Percentiles rank a stretch among this genome's conserved stretches.
Conservation (phyloP, 1,139 yeast species). For the Candida glucosophila region DNA sequence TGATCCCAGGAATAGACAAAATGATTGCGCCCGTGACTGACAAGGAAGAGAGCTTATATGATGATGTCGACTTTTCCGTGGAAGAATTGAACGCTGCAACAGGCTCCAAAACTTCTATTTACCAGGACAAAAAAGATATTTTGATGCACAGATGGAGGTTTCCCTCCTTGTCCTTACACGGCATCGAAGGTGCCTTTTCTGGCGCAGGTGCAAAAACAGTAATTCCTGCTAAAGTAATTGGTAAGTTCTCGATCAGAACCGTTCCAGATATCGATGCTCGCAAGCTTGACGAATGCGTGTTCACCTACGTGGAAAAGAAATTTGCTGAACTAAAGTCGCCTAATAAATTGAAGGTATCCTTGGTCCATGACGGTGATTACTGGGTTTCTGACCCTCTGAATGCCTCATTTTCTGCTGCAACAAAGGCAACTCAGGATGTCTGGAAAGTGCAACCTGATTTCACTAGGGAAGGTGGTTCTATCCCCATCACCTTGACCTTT, state of each 20-base stretch:
- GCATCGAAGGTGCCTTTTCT: conserved; percentile 94
- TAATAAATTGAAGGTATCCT: conserved; percentile 62
- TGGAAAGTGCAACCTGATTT: conserved; percentile 94
- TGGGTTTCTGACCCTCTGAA: conserved; percentile 96
- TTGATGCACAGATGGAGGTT: conserved; percentile 98
- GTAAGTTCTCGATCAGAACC: conserved; percentile 94
- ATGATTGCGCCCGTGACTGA: conserved; percentile 93
- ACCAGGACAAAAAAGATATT: conserved; percentile 69
- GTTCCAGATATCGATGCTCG: conserved; percentile 86
- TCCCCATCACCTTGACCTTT: conserved; percentile 90
- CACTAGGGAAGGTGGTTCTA: conserved; percentile 98
- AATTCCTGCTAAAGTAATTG: conserved; percentile 88
- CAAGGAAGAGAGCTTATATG: conserved; percentile 70
- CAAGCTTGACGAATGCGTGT: conserved; percentile 71
- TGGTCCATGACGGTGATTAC: conserved; percentile 90
- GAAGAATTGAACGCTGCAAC: conserved; percentile 82
- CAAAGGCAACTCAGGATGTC: conserved; percentile 86
- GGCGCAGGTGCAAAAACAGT: conserved; percentile 97
- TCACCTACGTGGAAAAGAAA: conserved; percentile 56
- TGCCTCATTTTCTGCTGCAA: conserved; percentile 89
- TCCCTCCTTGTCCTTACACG: conserved; percentile 93
- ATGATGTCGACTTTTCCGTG: conserved; percentile 75
- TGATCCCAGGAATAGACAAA: conserved; percentile 80
- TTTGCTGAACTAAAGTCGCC: conserved; percentile 67
- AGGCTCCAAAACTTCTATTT: conserved; percentile 78